Evolutionary conservation across 768 basidiomycete species (phyloP), one percentile per base, ranked within the genome.

Genomic region (Lactarius deliciosus): DNA sequence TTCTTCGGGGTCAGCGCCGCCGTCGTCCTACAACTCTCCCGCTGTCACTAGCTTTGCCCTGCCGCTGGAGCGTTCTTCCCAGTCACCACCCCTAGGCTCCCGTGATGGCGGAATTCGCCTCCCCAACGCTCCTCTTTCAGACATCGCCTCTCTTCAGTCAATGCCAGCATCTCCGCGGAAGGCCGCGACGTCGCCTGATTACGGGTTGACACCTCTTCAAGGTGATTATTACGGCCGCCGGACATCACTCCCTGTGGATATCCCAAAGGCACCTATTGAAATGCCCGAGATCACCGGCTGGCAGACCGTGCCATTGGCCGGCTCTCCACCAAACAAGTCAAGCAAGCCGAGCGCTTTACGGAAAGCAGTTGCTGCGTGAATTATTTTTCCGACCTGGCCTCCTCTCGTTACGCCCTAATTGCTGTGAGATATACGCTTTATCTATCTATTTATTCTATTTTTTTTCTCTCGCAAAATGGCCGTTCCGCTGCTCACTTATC

Each of bases 1-100:
- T 20, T 70, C 69, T 0, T 81, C 84, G n/a, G 78, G 83, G 38
- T 89, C 86, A 20, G 82, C 83, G 0, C 81, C 79, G 0, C 83
- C 86, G 0, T 88, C 90, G 0, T 86, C 85, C 3, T 90, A 82
- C 81, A 85, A 85, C 73, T 90, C 88, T 0, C 89, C 90, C 32
- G 81, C 82, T 36, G 76, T 82, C 10, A 75, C 82, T 28, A 78
- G 87, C 1, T 91, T 84, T 78, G 79, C 87, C 40, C 84, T 89
- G 30, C 84, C 86, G 6, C 81, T 86, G 69, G 82, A 80, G 47
- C 73, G 76, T 56, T 69, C 75, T 72, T 77, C 79, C 60, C 74
- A 75, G 63, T 77, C 76, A 55, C 77, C 76, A 28, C 76, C 75
- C 22, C 66, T 74, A 30, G 57, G 58, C 22, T 72, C 78, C 2